Conservation (phyloP, 164 flowering plant genomes). For the Vitis rotundifolia region DNA sequence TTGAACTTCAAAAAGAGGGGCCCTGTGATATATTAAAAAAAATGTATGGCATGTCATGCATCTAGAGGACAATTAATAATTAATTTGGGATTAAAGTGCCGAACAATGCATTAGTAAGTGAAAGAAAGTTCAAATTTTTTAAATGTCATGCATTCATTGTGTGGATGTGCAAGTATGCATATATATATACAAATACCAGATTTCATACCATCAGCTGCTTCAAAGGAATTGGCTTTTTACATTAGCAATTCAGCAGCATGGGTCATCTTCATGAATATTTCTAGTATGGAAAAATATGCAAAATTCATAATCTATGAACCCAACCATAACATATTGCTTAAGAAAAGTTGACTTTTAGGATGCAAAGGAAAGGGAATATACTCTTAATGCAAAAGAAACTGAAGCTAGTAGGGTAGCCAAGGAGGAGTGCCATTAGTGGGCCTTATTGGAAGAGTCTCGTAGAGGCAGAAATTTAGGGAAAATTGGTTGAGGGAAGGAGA, state of each 20-base stretch:
- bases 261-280: neutral
- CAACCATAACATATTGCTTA: no score
- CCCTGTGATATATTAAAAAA: slow-evolving; percentile 44
- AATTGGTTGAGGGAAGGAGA: no score
- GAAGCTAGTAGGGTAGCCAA: no score
- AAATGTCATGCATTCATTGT: neutral
- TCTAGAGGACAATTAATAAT: neutral
- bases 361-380: no score
- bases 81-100: neutral
- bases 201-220: neutral
- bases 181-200: neutral
- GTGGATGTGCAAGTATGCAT: no score
- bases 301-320: neutral
- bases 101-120: neutral
- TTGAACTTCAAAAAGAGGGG: slow-evolving; percentile 94
- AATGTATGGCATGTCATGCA: neutral
- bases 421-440: no score
- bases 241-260: neutral
- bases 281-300: neutral
- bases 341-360: no score
- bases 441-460: no score
- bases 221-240: neutral
- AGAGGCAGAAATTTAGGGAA: no score
- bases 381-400: no score
- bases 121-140: neutral